Percentiles rank a stretch among this genome's conserved stretches.
Conservation (phyloP, 2,329 filamentous ascomycete species). For the Grosmannia huntii region DNA sequence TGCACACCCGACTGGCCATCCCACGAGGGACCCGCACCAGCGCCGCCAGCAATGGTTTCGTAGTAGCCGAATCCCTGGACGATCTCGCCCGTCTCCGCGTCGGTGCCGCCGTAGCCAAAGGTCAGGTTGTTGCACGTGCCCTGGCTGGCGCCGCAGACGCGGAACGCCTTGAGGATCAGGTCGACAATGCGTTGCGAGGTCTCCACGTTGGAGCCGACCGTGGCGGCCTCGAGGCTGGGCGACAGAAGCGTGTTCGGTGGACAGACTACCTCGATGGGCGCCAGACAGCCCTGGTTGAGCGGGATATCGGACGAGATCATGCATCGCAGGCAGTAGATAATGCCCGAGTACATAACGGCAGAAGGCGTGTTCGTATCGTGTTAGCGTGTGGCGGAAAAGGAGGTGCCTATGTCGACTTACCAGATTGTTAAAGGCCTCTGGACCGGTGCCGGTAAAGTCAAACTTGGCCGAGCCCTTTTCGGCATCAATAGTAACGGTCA, state of each 20-base stretch:
- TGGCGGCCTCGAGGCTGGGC: conserved; percentile 14
- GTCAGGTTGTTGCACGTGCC: conserved; percentile 20
- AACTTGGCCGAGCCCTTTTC: conserved; percentile 20
- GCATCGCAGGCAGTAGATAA: conserved; percentile 24
- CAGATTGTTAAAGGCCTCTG: conserved; percentile 21
- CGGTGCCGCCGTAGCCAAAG: conserved; percentile 16
- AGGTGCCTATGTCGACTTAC: too few relatives aligned
- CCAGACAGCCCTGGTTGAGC: conserved; percentile 25
- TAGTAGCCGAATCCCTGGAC: conserved; percentile 18
- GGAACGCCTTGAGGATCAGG: conserved; percentile 15
- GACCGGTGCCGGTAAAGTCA: conserved; percentile 24
- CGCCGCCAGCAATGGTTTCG: conserved; percentile 20
- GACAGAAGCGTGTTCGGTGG: conserved; percentile 20
- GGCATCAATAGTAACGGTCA: conserved; percentile 20
- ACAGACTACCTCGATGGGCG: conserved; percentile 19
- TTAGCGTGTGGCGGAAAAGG: too few relatives aligned
- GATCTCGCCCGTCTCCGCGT: conserved; percentile 12
- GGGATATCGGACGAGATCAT: conserved; percentile 23
- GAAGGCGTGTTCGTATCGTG: conserved; percentile 5
- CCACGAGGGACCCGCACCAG: conserved; percentile 19
- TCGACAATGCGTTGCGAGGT: conserved; percentile 21
- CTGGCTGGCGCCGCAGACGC: conserved; percentile 14
- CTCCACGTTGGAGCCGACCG: conserved; percentile 27
- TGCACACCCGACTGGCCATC: conserved; percentile 18
- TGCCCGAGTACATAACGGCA: conserved; percentile 14